Evolutionary conservation across 306 rosid species (phyloP).

Genomic region (Cucumis melo): DNA sequence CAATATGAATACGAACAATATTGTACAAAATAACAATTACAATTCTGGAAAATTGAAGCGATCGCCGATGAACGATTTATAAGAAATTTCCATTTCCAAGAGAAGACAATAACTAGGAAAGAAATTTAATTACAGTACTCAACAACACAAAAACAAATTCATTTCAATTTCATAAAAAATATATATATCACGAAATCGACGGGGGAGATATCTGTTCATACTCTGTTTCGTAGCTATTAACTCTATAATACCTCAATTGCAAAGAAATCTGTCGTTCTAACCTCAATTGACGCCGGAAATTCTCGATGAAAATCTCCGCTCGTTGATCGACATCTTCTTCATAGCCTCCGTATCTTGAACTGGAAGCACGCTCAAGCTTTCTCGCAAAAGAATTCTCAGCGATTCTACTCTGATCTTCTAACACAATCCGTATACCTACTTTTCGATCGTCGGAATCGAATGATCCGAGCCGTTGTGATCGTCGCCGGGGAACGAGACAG

Average conservation of each 20-base stretch:
- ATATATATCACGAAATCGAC: too few species aligned
- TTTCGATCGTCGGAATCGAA: slow-evolving; percentile 16
- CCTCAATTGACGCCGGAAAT: slow-evolving; percentile 32
- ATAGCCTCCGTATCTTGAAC: background rate
- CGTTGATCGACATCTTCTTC: slow-evolving; percentile 37
- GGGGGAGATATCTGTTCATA: background rate
- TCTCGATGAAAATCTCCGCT: slow-evolving; percentile 50
- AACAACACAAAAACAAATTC: background rate
- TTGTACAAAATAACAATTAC: background rate
- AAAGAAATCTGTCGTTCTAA: slow-evolving; percentile 40
- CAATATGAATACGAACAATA: too few species aligned
- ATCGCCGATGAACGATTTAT: background rate
- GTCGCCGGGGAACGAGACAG: slow-evolving; percentile 1
- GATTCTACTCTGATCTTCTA: slow-evolving; percentile 18
- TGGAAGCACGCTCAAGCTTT: slow-evolving; percentile 15
- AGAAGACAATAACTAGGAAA: background rate
- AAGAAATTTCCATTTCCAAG: background rate
- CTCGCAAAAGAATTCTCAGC: background rate
- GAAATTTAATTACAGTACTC: background rate
- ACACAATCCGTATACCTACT: slow-evolving; percentile 13
- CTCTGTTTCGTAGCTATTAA: background rate
- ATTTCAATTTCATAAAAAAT: background rate
- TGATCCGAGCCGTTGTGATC: background rate
- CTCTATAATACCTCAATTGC: slow-evolving; percentile 20
- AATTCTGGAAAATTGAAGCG: background rate